Conservation (phyloP, 208 protist genomes). For the Wallacemonas collosoma region DNA sequence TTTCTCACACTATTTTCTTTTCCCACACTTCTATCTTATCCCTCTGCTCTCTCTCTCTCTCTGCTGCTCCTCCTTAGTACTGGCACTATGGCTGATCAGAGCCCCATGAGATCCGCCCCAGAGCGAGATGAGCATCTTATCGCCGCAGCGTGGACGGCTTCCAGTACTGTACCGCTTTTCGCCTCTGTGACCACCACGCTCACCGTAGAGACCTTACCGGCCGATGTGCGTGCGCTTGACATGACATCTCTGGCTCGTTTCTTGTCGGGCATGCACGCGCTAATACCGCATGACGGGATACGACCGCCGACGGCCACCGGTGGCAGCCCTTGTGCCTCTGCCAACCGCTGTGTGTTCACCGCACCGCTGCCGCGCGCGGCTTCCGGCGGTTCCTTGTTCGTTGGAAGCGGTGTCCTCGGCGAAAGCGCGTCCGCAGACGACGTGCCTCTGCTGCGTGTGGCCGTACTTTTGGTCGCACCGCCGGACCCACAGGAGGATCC, state of each 20-base stretch:
- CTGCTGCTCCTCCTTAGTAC: slow-evolving; percentile 17
- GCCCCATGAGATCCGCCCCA: neutral
- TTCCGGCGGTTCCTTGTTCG: neutral
- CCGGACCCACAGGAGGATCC: neutral
- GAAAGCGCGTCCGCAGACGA: neutral
- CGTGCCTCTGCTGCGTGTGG: neutral
- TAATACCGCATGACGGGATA: neutral
- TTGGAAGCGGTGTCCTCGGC: neutral
- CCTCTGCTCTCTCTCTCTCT: neutral
- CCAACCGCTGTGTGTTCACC: neutral
- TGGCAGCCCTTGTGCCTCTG: too few species aligned
- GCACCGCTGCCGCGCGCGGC: neutral
- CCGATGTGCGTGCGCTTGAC: neutral
- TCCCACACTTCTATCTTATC: neutral
- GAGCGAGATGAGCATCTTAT: neutral
- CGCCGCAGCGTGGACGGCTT: neutral
- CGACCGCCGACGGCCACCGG: neutral
- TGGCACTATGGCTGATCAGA: neutral
- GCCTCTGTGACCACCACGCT: neutral
- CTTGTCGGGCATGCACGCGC: neutral
- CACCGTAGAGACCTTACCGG: neutral
- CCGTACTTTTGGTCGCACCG: neutral
- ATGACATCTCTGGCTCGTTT: slow-evolving; percentile 5
- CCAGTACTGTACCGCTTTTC: too few species aligned
- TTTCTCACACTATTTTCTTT: neutral